Conservation (phyloP, 768 basidiomycete species). For the Coprinopsis strossmayeri region DNA sequence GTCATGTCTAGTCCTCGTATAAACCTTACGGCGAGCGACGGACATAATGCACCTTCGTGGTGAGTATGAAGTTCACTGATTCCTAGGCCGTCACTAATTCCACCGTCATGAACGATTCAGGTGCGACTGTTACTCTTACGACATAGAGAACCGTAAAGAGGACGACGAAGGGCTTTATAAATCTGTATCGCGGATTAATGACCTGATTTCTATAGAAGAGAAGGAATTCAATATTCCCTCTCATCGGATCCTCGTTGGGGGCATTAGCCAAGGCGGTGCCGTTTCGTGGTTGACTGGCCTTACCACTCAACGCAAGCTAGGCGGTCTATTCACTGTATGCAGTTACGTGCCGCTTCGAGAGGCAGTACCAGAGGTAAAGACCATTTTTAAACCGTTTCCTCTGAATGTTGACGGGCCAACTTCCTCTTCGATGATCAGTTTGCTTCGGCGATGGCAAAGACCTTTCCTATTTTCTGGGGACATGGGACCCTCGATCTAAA, state of each 20-base stretch:
- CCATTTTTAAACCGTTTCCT: no score
- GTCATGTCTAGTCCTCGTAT: no score
- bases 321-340: conserved; percentile 53
- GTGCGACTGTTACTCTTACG: conserved; percentile 54
- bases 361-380: conserved; percentile 44
- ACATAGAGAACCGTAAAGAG: conserved; percentile 37
- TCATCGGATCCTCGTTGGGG: conserved; percentile 62
- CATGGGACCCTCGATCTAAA: conserved; percentile 62
- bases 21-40: no score
- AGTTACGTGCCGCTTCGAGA: conserved; percentile 54
- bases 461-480: conserved; percentile 66
- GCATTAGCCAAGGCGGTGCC: conserved; percentile 67
- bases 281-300: conserved; percentile 53
- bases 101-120: no score
- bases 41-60: not conserved
- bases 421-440: no score
- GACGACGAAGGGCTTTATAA: conserved; percentile 51
- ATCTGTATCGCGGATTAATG: conserved; percentile 43
- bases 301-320: conserved; percentile 43
- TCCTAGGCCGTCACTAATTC: no score
- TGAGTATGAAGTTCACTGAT: no score
- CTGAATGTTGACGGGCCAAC: no score
- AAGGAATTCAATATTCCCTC: conserved; percentile 45
- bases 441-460: not conserved
- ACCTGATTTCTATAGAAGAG: conserved; percentile 54